Base-by-base conservation (phyloP, 1,284 basidiomycete species). In the Amylostereum areolatum region DNA sequence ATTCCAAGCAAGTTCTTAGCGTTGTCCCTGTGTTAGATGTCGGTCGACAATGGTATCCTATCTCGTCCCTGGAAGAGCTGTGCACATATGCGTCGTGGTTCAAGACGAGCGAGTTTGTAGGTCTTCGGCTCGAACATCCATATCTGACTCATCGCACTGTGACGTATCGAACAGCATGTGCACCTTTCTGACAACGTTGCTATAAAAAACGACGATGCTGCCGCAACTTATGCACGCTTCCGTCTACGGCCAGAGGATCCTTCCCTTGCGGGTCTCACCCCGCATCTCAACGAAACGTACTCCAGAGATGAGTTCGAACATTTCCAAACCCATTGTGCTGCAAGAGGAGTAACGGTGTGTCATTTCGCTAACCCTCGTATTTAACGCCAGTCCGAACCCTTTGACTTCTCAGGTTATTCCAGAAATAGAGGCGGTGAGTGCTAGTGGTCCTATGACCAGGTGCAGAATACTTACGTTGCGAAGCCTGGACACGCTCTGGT, bases 61-160 rank as follows among this genome's bases (percentile, higher is more conserved):
- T 62, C 18, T 46, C 50, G 54, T 66, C 62, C 34, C 53, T 67
- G 45, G 60, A 50, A 43, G 66, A 70, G 31, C 52, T 71, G 30
- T 71, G 68, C 57, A 56, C 62, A 5, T 69, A 70, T 43, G 61
- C 65, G 3, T 70, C 68, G 0, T 70, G 66, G 55, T 71, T 67
- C 60, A 70, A 70, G 55, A 52, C 66, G 37, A 66, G 64, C 49
- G 65, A 66, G 46, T 59, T 71, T 48, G 59, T 59, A 48, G 48
- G 59, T 58, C 34, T 27, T 32, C 44, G 31, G 2, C 43, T 43
- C 37, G 25, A 39, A 11, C 24, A 37, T 52, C 25, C 51, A 54
- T 43, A 37, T 48, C 42, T 48, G 45, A 25, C 43, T 12, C 35
- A 5, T 43, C 27, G 36, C 49, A 18, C 7, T 49, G 27, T 24